Conservation (phyloP, 169 alveolate genomes). For the Eimeria maxima region DNA sequence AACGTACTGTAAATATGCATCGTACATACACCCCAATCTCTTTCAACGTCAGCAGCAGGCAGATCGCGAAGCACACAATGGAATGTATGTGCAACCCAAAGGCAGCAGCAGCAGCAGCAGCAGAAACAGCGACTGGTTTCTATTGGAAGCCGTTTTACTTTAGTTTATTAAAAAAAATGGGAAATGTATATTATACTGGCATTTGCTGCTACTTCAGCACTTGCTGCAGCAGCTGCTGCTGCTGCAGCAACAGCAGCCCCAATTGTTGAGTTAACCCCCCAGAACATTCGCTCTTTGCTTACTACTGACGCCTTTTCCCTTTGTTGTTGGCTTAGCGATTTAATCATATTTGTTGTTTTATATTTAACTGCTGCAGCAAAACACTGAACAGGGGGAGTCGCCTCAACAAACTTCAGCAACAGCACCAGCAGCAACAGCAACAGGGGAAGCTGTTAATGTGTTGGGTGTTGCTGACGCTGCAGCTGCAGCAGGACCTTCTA, state of each 20-base stretch:
- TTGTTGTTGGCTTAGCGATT: neutral
- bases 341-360: neutral
- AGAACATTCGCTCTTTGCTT: neutral
- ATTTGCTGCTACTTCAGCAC: neutral
- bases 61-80: no score
- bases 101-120: no score
- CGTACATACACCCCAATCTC: neutral
- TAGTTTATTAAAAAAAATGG: no score
- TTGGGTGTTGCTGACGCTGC: constrained; percentile 1
- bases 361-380: neutral
- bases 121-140: no score
- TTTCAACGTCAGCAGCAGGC: neutral
- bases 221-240: neutral
- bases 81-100: no score
- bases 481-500: constrained; percentile 19
- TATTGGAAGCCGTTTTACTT: no score
- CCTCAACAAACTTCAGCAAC: constrained; percentile 18
- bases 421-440: constrained; percentile 58
- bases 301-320: neutral
- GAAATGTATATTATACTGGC: no score
- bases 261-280: neutral
- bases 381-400: neutral
- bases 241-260: constrained; percentile 11
- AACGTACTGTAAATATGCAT: neutral
- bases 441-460: neutral